Conservation (phyloP, 2,329 filamentous ascomycete species). For the Xenoacremonium recifei region DNA sequence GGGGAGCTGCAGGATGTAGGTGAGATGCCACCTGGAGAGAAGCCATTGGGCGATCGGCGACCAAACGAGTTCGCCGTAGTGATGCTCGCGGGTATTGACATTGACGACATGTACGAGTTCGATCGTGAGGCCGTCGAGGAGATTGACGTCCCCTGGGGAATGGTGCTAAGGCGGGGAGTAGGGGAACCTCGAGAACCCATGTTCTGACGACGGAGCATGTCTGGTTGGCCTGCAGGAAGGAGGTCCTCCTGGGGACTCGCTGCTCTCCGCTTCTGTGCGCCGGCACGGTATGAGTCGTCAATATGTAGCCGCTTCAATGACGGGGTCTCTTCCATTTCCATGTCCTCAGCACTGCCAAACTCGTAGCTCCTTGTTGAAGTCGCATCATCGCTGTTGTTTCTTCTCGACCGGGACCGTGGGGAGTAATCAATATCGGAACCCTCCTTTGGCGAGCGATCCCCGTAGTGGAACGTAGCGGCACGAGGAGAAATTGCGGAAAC, state of each 20-base stretch:
- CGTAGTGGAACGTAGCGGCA: conserved; percentile 40
- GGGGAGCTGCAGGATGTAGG: conserved; percentile 50
- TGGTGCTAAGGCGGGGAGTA: conserved; percentile 46
- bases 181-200: conserved; percentile 50
- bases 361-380: conserved; percentile 46
- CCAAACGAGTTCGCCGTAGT: conserved; percentile 45
- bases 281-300: conserved; percentile 42
- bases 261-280: conserved; percentile 54
- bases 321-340: conserved; percentile 51
- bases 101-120: conserved; percentile 47
- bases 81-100: conserved; percentile 42
- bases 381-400: conserved; percentile 54
- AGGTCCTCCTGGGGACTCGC: conserved; percentile 54
- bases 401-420: conserved; percentile 41
- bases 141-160: conserved; percentile 42
- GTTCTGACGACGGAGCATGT: conserved; percentile 49
- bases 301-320: conserved; percentile 51
- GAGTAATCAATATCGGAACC: conserved; percentile 47
- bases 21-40: conserved; percentile 50
- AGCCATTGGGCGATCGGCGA: conserved; percentile 44
- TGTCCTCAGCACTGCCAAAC: conserved; percentile 37
- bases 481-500: conserved; percentile 49
- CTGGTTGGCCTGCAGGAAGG: conserved; percentile 38
- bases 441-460: conserved; percentile 43
- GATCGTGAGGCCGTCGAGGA: conserved; percentile 44